Conservation (phyloP, 1,284 basidiomycete species). For the Fomitiporia mediterranea region DNA sequence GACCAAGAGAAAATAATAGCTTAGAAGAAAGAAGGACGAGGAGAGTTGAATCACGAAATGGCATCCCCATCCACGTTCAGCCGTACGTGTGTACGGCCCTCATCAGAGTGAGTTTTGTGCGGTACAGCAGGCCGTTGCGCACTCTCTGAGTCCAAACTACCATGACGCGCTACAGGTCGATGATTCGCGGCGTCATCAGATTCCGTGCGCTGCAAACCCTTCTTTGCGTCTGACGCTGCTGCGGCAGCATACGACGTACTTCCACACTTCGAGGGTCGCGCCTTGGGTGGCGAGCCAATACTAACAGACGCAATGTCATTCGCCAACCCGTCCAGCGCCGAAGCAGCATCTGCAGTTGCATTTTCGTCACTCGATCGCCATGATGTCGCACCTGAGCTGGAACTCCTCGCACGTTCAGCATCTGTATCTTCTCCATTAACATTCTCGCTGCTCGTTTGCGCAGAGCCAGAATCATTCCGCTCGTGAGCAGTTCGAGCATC, state of each 20-base stretch:
- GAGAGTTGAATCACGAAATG: neutral
- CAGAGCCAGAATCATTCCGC: constrained; percentile 13
- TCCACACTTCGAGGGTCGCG: neutral
- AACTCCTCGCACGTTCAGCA: neutral
- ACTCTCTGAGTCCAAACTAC: constrained; percentile 7
- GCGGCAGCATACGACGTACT: neutral
- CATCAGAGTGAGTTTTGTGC: constrained; percentile 16
- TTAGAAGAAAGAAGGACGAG: neutral
- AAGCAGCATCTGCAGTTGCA: neutral
- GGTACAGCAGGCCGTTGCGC: neutral
- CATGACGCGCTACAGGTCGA: neutral
- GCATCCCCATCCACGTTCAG: neutral
- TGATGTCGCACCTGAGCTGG: constrained; percentile 15
- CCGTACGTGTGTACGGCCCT: constrained; percentile 4
- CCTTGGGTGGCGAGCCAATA: constrained; percentile 4
- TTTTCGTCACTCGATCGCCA: constrained; percentile 17
- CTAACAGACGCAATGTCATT: constrained; percentile 7
- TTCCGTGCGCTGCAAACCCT: neutral
- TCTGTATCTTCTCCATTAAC: constrained; percentile 1
- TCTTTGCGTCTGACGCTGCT: neutral
- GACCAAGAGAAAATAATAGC: neutral
- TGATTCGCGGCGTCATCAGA: neutral
- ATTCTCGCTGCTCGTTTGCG: neutral
- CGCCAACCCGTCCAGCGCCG: neutral
- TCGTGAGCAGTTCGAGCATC: constrained; percentile 3